These are phyloP conservation scores for Sphagnurus paluster DNA, from an alignment of 1,284 basidiomycete genomes.

Conservation along the genomic window DNA sequence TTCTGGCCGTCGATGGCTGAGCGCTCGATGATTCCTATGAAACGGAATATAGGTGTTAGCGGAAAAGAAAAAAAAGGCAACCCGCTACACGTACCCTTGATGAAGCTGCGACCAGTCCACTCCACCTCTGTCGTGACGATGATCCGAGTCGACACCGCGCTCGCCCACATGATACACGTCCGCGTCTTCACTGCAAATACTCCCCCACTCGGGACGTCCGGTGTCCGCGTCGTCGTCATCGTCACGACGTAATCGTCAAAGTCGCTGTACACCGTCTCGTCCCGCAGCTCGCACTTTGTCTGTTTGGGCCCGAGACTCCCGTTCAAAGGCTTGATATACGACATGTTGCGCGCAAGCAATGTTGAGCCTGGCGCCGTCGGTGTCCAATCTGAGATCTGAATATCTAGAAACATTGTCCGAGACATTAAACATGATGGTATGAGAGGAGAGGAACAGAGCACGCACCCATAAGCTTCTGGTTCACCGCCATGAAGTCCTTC, in stretches of 20 bases:
- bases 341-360: constrained; percentile 82
- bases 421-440: constrained; percentile 1
- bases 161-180: constrained; percentile 95
- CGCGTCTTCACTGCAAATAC: constrained; percentile 93
- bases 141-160: constrained; percentile 73
- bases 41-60: neutral
- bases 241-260: constrained; percentile 84
- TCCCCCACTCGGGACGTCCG: constrained; percentile 92
- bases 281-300: constrained; percentile 91
- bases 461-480: constrained; percentile 89
- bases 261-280: constrained; percentile 83
- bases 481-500: constrained; percentile 87
- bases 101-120: constrained; percentile 95
- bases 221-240: constrained; percentile 89
- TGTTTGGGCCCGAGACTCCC: constrained; percentile 91
- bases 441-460: constrained; percentile 15
- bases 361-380: constrained; percentile 65
- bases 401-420: constrained; percentile 49
- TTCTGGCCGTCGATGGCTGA: constrained; percentile 95
- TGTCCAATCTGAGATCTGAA: constrained; percentile 91
- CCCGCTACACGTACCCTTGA: constrained; percentile 88
- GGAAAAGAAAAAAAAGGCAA: neutral
- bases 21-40: constrained; percentile 79
- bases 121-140: constrained; percentile 92
- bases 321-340: constrained; percentile 93